A percentile compares a stretch with the other conserved stretches of the same genome.
These are phyloP conservation scores for Podaxis rugospora DNA, from an alignment of 768 basidiomycete species.

Conservation along the genomic window DNA sequence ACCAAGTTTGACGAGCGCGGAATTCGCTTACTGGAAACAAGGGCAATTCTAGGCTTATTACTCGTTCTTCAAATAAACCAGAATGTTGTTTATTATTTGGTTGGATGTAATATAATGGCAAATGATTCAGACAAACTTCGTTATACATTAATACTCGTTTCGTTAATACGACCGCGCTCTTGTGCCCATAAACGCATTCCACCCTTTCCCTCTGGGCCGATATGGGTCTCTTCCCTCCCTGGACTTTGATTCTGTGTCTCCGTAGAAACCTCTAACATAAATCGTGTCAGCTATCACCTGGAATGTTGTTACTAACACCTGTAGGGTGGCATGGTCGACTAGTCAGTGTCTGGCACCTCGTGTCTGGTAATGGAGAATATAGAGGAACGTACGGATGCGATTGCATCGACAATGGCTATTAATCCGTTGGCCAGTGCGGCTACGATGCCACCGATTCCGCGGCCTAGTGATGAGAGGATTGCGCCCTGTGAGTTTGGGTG, in stretches of 20 bases:
- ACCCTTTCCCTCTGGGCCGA: neutral
- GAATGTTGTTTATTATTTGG: neutral
- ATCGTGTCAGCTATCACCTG: slow-evolving; percentile 54
- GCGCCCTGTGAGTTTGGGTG: neutral
- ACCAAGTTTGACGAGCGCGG: slow-evolving; percentile 29
- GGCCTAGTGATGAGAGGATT: neutral
- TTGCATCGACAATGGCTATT: slow-evolving; percentile 54
- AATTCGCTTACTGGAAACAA: slow-evolving; percentile 36
- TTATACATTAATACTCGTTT: neutral
- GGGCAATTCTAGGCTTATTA: neutral
- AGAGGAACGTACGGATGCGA: slow-evolving; percentile 51
- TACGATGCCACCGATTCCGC: neutral
- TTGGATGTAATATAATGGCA: neutral
- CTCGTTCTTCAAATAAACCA: neutral
- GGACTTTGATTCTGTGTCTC: neutral
- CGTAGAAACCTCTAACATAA: slow-evolving; percentile 40
- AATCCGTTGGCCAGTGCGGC: neutral
- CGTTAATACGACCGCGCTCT: neutral
- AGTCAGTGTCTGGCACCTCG: neutral
- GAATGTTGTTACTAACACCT: slow-evolving; percentile 66
- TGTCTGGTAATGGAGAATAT: neutral
- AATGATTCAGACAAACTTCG: neutral
- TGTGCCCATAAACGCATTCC: neutral
- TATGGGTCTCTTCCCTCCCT: neutral
- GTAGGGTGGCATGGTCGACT: neutral